phyloP scores from a whole-genome alignment of 495 filamentous ascomycete genomes.

The Penicillium herquei region DNA sequence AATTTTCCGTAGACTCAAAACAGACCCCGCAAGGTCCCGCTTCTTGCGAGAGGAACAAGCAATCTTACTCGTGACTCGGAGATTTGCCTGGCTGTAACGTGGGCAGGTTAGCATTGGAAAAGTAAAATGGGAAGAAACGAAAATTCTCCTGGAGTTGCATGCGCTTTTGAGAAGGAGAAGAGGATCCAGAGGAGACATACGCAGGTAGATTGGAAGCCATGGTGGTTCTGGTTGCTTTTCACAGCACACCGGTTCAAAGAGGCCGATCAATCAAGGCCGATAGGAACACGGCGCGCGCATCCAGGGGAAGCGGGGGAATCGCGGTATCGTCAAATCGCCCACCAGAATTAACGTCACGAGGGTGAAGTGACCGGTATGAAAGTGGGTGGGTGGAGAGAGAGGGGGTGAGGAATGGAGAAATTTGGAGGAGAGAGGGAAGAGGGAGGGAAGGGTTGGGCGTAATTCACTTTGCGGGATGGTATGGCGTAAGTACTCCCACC shows the following conservation, averaged over 20 bases:
- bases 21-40: slow-evolving; percentile 24
- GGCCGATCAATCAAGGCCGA: slow-evolving; percentile 46
- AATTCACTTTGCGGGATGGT: slow-evolving; percentile 12
- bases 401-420: slow-evolving; percentile 16
- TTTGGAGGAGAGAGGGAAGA: slow-evolving; percentile 22
- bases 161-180: neutral
- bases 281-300: slow-evolving; percentile 40
- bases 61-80: slow-evolving; percentile 63
- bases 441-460: slow-evolving; percentile 22
- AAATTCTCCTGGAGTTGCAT: neutral
- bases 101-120: slow-evolving; percentile 23
- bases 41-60: slow-evolving; percentile 10
- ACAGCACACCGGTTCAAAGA: slow-evolving; percentile 33
- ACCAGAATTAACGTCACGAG: slow-evolving; percentile 15
- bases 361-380: slow-evolving; percentile 10
- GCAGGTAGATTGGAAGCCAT: slow-evolving; percentile 62
- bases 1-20: neutral
- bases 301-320: slow-evolving; percentile 32
- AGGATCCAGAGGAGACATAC: slow-evolving; percentile 38
- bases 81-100: slow-evolving; percentile 53
- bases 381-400: slow-evolving; percentile 9
- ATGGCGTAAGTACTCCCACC: slow-evolving; percentile 23
- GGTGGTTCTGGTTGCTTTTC: slow-evolving; percentile 27
- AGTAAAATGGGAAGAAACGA: slow-evolving; percentile 7
- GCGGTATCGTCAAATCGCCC: slow-evolving; percentile 5